Evolutionary conservation across 495 filamentous ascomycete species (phyloP).

Genomic region (Hypoxylon intermedium): DNA sequence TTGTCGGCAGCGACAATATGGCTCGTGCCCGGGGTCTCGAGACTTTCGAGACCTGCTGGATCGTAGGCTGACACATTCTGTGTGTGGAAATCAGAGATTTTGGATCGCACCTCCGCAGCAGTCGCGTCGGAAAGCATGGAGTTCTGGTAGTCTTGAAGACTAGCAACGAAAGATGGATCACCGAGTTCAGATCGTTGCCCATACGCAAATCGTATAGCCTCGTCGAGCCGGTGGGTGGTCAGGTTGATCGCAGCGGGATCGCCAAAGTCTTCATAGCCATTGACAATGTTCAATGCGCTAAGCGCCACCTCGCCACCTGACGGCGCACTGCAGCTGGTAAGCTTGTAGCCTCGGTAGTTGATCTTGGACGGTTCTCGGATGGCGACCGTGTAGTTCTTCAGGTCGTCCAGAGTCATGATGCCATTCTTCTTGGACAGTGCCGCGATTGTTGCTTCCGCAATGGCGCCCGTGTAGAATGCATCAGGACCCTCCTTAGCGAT

Average conservation of each 20-base stretch:
- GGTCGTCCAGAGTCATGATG: conserved; percentile 78
- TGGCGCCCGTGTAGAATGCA: conserved; percentile 74
- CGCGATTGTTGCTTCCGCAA: conserved; percentile 72
- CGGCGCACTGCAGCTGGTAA: conserved; percentile 72
- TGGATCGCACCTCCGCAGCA: conserved; percentile 63
- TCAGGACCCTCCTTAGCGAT: conserved; percentile 71
- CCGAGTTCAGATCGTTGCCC: conserved; percentile 70
- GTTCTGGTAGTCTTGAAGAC: conserved; percentile 67
- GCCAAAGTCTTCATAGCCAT: conserved; percentile 69
- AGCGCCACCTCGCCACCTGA: conserved; percentile 70
- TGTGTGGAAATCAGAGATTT: conserved; percentile 71
- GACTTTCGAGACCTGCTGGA: conserved; percentile 64
- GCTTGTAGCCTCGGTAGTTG: conserved; percentile 70
- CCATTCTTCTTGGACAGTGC: conserved; percentile 68
- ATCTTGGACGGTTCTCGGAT: conserved; percentile 67
- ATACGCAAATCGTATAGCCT: conserved; percentile 83
- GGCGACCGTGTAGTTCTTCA: conserved; percentile 70
- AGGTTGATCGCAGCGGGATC: conserved; percentile 61
- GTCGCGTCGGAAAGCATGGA: conserved; percentile 67
- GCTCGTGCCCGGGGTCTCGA: conserved; percentile 73
- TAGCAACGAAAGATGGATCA: conserved; percentile 72
- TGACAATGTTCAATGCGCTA: conserved; percentile 71
- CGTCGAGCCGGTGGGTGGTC: conserved; percentile 76
- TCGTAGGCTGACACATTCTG: conserved; percentile 71
- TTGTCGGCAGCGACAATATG: conserved; percentile 71